Percentiles rank a stretch among this genome's conserved stretches.
Evolutionary conservation across 352 stramenopile species (phyloP).

Genomic region (Phytopythium chamaehyphon): DNA sequence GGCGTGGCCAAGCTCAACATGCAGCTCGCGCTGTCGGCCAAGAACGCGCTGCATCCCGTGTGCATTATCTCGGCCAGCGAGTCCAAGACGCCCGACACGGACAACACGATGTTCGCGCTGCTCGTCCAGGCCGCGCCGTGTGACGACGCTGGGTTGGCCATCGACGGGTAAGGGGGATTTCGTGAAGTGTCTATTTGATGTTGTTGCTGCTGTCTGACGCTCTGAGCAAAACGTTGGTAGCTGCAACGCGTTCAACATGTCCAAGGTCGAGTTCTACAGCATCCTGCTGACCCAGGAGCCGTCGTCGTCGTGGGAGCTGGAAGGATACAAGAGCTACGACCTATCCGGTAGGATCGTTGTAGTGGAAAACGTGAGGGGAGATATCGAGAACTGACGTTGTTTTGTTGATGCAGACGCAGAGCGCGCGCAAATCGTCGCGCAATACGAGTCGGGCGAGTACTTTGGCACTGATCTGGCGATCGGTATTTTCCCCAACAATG

Average conservation of each 20-base stretch:
- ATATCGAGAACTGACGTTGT: neutral
- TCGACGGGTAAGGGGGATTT: neutral
- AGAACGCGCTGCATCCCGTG: conserved; percentile 34
- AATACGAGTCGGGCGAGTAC: conserved; percentile 53
- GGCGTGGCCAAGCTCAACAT: conserved; percentile 51
- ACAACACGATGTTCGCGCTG: conserved; percentile 45
- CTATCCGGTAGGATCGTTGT: conserved; percentile 34
- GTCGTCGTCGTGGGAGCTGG: conserved; percentile 27
- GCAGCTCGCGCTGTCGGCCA: conserved; percentile 23
- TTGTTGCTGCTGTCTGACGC: neutral
- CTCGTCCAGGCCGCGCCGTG: conserved; percentile 52
- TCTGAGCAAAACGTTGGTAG: conserved; percentile 16
- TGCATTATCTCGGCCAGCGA: conserved; percentile 66
- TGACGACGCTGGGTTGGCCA: conserved; percentile 16
- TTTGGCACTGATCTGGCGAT: conserved; percentile 61
- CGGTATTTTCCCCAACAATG: conserved; percentile 50
- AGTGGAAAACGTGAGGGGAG: no score
- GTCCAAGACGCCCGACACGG: conserved; percentile 27
- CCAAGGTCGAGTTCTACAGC: conserved; percentile 58
- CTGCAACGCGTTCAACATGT: conserved; percentile 58
- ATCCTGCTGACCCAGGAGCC: conserved; percentile 44
- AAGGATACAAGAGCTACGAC: conserved; percentile 55
- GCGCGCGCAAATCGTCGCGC: conserved; percentile 43
- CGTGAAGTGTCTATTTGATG: no score
- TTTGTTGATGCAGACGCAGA: conserved; percentile 28